phyloP scores from a whole-genome alignment of 441 rosid species.

The Bocquillonia castaneifolia region DNA sequence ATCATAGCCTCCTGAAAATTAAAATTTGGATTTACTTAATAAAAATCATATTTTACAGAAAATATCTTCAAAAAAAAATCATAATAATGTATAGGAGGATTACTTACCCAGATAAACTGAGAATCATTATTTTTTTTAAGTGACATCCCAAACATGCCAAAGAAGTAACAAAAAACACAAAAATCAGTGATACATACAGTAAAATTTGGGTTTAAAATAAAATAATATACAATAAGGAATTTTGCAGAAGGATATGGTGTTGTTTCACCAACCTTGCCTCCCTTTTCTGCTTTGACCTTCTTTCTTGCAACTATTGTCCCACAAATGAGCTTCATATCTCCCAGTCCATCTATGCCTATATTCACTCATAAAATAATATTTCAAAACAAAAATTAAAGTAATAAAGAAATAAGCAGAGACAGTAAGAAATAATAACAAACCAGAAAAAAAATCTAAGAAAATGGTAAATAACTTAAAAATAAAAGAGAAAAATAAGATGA shows the following conservation, averaged over 20 bases:
- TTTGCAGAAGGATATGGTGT: not conserved
- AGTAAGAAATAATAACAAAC: not conserved
- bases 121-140: slow-evolving; percentile 31
- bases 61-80: slow-evolving; percentile 9
- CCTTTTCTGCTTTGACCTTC: slow-evolving; percentile 99
- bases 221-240: slow-evolving; percentile 1
- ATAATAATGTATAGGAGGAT: slow-evolving; percentile 9
- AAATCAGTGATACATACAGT: slow-evolving; percentile 23
- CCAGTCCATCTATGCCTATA: slow-evolving; percentile 96
- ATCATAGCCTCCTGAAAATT: slow-evolving; percentile 82
- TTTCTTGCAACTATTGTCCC: slow-evolving; percentile 99
- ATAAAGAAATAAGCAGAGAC: not conserved
- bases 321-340: slow-evolving; percentile 95
- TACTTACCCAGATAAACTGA: slow-evolving; percentile 80
- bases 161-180: slow-evolving; percentile 2
- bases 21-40: slow-evolving; percentile 28
- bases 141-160: slow-evolving; percentile 30
- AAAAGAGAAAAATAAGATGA: not conserved
- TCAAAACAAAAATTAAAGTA: too few relatives aligned
- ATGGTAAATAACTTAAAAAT: not conserved
- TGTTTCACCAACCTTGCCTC: slow-evolving; percentile 62
- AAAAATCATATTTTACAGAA: slow-evolving; percentile 15
- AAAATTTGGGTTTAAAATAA: slow-evolving; percentile 15
- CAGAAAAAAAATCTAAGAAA: not conserved
- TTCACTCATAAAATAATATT: slow-evolving; percentile 11